Evolutionary conservation across 2,329 filamentous ascomycete genomes (phyloP).

Genomic region (Lasiodiplodia gonubiensis): DNA sequence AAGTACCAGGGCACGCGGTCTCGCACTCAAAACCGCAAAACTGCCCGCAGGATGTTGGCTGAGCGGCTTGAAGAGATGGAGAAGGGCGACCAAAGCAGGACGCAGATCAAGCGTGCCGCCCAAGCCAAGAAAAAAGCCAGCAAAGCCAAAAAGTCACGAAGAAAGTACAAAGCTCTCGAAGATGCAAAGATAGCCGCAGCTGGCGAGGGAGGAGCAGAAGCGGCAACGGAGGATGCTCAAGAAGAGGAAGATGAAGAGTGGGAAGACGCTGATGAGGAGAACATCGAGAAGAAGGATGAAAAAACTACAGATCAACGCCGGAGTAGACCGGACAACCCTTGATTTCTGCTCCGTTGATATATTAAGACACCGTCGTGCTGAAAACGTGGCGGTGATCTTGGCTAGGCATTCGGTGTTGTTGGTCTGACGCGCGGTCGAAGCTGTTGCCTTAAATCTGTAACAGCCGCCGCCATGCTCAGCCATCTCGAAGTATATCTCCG

Average conservation of each 20-base stretch:
- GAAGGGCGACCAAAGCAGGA: conserved; percentile 73
- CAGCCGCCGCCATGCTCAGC: not conserved
- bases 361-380: not conserved
- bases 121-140: conserved; percentile 75
- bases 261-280: conserved; percentile 14
- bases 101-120: conserved; percentile 66
- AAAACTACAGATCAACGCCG: not conserved
- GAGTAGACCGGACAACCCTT: not conserved
- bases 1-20: conserved; percentile 94
- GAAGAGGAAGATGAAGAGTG: conserved; percentile 29
- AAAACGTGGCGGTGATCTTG: not conserved
- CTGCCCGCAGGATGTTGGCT: conserved; percentile 78
- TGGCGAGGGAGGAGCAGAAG: conserved; percentile 42
- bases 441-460: not conserved
- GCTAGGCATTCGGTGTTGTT: not conserved
- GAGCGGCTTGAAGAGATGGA: conserved; percentile 75
- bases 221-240: conserved; percentile 47
- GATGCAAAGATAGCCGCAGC: conserved; percentile 50
- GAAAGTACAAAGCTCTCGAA: conserved; percentile 74
- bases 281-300: not conserved
- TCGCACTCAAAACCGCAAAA: conserved; percentile 82
- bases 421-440: not conserved
- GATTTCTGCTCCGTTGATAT: not conserved
- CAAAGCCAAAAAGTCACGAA: conserved; percentile 77
- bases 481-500: not conserved